Base-by-base conservation (phyloP, 2,329 filamentous ascomycete species). In the Cryphonectria carpinicola region DNA sequence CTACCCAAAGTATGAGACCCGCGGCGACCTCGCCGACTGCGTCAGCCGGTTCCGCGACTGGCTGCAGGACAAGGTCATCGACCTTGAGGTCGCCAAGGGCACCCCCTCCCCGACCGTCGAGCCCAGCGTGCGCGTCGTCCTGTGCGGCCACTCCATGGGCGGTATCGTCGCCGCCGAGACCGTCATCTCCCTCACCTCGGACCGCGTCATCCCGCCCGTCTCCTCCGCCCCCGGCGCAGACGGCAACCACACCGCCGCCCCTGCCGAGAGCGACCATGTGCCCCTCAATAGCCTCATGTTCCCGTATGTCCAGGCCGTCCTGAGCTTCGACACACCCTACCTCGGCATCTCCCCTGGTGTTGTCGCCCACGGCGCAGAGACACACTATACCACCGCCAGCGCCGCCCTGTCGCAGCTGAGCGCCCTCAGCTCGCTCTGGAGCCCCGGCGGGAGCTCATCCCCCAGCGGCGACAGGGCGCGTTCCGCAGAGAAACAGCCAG, bases 271-370 rank as follows among this genome's bases (percentile, higher is more conserved):
- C 76, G 14, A 72, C 75, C 2, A 71, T 79, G 8, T 66, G 28
- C 41, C 63, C 28, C 82, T 88, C 71, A 91, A 87, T 76, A 81
- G 82, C 43, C 89, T 97, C 79, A 95, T 98, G 92, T 98, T 98
- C 79, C 95, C 95, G 1, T 95, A 94, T 80, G 90, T 98, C 74
- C 92, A 95, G 81, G 95, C 93, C 74, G 89, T 98, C 37, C 87
- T 98, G 64, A 93, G 95, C 66, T 97, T 98, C 79, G 95, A 98
- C 81, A 99, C 96, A 0, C 96, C 96, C 0, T 99, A 93, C 79
- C 87, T 96, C 1, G 92, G 93, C 70, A 94, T 95, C 74, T 89
- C 91, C 32, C 93, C 93, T 0, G 92, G 92, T 37, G 92, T 96
- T 1, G 90, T 96, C n/a, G 93, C 93, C 4, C 92, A 95, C 79